Evolutionary conservation across 1,139 yeast species (phyloP).

Genomic region (Pichia sp.): DNA sequence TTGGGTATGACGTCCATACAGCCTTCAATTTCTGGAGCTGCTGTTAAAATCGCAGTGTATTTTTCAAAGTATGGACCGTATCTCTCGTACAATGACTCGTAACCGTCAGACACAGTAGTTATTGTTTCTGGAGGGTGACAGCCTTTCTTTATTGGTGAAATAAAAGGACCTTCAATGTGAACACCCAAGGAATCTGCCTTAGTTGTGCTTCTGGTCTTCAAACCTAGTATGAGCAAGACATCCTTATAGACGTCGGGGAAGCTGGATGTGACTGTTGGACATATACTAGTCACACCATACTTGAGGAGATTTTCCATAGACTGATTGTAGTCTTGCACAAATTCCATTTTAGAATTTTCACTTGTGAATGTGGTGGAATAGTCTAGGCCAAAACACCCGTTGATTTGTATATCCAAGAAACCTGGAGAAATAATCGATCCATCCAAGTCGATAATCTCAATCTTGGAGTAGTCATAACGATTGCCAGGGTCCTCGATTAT

Average conservation of each 20-base stretch:
- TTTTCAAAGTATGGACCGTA: slow-evolving; percentile 40
- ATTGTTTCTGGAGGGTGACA: slow-evolving; percentile 63
- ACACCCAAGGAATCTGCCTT: slow-evolving; percentile 56
- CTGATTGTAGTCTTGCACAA: slow-evolving; percentile 40
- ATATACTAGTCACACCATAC: slow-evolving; percentile 58
- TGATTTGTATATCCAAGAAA: slow-evolving; percentile 59
- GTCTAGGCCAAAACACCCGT: slow-evolving; percentile 61
- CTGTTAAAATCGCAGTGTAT: slow-evolving; percentile 53
- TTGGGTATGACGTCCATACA: slow-evolving; percentile 48
- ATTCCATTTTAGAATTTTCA: slow-evolving; percentile 34
- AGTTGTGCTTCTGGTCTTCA: slow-evolving; percentile 31
- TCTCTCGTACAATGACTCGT: slow-evolving; percentile 30
- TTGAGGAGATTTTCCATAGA: slow-evolving; percentile 49
- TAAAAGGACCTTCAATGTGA: slow-evolving; percentile 66
- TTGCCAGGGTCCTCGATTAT: slow-evolving; percentile 36
- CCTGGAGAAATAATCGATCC: slow-evolving; percentile 59
- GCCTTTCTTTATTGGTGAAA: slow-evolving; percentile 55
- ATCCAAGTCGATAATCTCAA: slow-evolving; percentile 42
- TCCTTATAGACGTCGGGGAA: slow-evolving; percentile 51
- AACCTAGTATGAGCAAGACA: slow-evolving; percentile 47
- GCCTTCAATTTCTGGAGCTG: slow-evolving; percentile 63
- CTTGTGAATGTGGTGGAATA: slow-evolving; percentile 37
- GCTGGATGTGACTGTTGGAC: slow-evolving; percentile 62
- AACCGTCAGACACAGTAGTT: slow-evolving; percentile 39
- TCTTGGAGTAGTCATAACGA: background rate